Evolutionary conservation across 495 filamentous ascomycete genomes (phyloP).

Genomic region (Trichoderma gamsii): DNA sequence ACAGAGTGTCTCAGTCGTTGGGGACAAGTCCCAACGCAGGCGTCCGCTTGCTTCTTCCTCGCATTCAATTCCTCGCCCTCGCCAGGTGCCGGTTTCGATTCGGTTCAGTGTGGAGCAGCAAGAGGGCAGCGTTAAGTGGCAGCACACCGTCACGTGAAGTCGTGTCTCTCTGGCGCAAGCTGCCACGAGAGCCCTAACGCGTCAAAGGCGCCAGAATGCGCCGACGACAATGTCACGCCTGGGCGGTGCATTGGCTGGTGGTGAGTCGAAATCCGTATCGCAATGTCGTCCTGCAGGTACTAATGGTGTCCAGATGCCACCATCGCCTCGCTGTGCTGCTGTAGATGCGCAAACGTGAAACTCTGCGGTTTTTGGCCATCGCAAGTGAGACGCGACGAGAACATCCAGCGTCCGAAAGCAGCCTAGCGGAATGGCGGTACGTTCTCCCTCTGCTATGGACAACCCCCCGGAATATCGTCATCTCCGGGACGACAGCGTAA

Average conservation of each 20-base stretch:
- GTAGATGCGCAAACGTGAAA: slow-evolving; percentile 7
- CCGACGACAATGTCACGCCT: not conserved
- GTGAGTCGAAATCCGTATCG: not conserved
- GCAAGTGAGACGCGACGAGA: slow-evolving; percentile 11
- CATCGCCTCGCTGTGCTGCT: not conserved
- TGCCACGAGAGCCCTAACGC: not conserved
- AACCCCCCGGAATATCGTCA: slow-evolving; percentile 12
- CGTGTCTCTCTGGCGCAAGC: not conserved
- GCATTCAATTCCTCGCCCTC: not conserved
- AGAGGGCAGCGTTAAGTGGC: not conserved
- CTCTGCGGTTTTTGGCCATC: not conserved
- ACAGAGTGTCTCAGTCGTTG: slow-evolving; percentile 3
- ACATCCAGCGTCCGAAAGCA: not conserved
- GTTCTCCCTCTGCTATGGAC: not conserved
- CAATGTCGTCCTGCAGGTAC: not conserved
- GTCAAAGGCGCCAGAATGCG: not conserved
- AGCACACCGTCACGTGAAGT: not conserved
- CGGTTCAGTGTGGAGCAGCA: not conserved
- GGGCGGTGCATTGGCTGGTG: not conserved
- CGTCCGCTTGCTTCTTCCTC: not conserved
- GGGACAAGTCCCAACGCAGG: not conserved
- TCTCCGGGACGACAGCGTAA: slow-evolving; percentile 13
- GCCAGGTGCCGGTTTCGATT: not conserved
- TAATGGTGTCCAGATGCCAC: not conserved
- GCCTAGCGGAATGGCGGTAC: not conserved